Conservation (phyloP, 768 basidiomycete species). For the Phlegmacium glaucopus region DNA sequence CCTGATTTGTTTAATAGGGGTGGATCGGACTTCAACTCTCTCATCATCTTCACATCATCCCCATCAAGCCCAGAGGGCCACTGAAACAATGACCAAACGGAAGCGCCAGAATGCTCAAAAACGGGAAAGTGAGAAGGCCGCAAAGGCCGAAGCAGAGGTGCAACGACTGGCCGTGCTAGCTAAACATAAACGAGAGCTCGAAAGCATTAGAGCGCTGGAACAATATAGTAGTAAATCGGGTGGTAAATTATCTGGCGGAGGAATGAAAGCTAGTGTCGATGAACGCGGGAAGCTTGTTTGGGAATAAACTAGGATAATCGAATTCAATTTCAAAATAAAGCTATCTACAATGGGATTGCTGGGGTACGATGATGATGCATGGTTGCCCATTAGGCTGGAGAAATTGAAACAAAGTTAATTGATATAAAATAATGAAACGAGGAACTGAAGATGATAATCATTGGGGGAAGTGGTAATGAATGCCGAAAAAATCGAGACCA, state of each 20-base stretch:
- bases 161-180: constrained; percentile 49
- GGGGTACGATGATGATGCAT: not conserved
- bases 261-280: constrained; percentile 61
- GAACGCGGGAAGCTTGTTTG: constrained; percentile 56
- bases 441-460: no score
- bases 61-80: constrained; percentile 24
- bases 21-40: constrained; percentile 11
- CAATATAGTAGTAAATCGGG: constrained; percentile 28
- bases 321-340: not conserved
- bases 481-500: no score
- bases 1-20: not conserved
- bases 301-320: constrained; percentile 33
- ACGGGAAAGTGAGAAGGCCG: constrained; percentile 55
- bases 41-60: not conserved
- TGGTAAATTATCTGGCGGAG: constrained; percentile 43
- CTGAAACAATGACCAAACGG: constrained; percentile 56
- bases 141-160: constrained; percentile 51
- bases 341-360: not conserved
- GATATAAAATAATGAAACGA: no score
- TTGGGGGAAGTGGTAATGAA: no score
- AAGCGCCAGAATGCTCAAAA: constrained; percentile 67
- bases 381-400: not conserved
- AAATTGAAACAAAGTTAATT: no score
- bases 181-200: constrained; percentile 58
- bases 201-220: constrained; percentile 50